Base-by-base conservation (phyloP, 371 early-diverging fungal species). In the Circinella umbellata region DNA sequence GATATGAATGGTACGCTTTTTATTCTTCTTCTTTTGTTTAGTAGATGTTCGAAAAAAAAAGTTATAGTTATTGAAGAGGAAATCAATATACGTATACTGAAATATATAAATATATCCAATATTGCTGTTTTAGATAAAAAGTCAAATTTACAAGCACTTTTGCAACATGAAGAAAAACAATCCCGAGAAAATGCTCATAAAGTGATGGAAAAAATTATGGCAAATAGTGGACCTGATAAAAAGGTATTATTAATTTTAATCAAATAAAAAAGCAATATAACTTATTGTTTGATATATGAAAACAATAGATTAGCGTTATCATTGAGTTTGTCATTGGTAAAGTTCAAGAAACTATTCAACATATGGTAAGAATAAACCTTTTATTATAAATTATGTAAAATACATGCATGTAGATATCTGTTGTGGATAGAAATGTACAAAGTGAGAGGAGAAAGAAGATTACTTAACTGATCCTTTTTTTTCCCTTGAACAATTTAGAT, bases 261-360 rank as follows among this genome's bases (percentile, higher is more conserved):
- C 27, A 27, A 27, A 27, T 1, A 2, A 1, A 27, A 27, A 27
- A 27, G 1, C 27, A 27, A 2, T 27, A 27, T 27, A 27, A 27
- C 27, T 27, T 27, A 27, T 27, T 27, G 27, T 27, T 2, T 27
- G 0, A 27, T 27, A 27, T 27, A 47, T 47, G 47, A 47, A 11
- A 47, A 47, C 17, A 36, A 59, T 62, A 88, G 80, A 81, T 88
- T 66, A 86, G 83, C 62, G 84, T 86, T 37, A 74, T 86, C 47
- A 85, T 87, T 68, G 89, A 89, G 57, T 87, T 81, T 67, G 83
- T 87, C 42, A 84, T 89, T 54, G 89, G 89, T 49, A 86, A 87
- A 63, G 88, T 89, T 17, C 85, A 86, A 64, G 89, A 87, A 42
- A 87, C 87, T 15, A 86, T 89, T 51, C 88, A 89, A 48, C 75